Evolutionary conservation across 2,329 filamentous ascomycete species (phyloP), one percentile per base, ranked within the genome.

Genomic region (Talaromyces pinophilus): DNA sequence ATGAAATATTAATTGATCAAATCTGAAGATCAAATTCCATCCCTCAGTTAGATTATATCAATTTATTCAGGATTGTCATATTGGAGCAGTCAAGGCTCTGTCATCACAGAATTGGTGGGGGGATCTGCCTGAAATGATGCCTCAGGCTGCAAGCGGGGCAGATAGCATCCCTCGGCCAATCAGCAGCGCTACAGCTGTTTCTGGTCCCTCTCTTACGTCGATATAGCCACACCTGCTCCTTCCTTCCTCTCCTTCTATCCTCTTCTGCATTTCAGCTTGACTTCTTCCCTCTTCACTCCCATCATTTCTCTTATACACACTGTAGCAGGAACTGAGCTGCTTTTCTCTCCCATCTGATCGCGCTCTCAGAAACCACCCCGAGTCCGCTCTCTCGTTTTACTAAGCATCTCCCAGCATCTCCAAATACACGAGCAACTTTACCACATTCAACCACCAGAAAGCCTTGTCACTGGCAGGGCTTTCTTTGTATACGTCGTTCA

Each of bases 391-490:
- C 50, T 63, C 62, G 38, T 48, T 42, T 65, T 60, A 52, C 46
- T 61, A 52, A 60, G 44, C 54, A 55, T 60, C 44, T 54, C 5
- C 6, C 59, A 17, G 8, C 55, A 33, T 65, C 62, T 35, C 40
- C 64, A 19, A 35, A 61, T 25, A 42, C n/a, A 63, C 64, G 69
- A 73, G 67, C 69, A 69, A 59, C n/a, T 66, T 55, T 63, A 54
- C 35, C 17, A 55, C 54, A 55, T 67, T 59, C 33, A 28, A 46
- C 38, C 52, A 71, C 68, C 71, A 73, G 67, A 80, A 79, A 76
- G 78, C 78, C 79, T 81, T 80, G 78, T 78, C 75, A 67, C 33
- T 62, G 57, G 78, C 77, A 78, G 76, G 78, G 69, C 78, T 79
- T 80, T 80, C 79, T 70, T 68, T 44, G 54, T 63, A 68, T 69